phyloP scores from a whole-genome alignment of 345 rosid species.

The Lenwebbia sp. region DNA sequence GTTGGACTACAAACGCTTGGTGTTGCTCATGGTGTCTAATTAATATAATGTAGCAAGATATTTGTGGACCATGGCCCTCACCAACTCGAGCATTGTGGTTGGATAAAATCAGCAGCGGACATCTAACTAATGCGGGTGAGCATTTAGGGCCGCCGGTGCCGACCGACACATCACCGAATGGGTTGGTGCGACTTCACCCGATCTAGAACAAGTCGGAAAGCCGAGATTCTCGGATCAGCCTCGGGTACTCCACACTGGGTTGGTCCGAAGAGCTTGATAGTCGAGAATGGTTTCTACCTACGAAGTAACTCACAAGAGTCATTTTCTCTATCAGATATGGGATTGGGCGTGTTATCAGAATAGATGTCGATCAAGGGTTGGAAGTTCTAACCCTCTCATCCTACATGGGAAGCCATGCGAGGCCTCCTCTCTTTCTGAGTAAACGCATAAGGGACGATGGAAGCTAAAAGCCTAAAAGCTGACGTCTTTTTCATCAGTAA shows the following conservation, averaged over 20 bases:
- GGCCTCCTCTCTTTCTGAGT: not conserved
- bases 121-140: not conserved
- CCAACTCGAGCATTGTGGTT: not conserved
- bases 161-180: not conserved
- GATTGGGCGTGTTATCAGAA: not conserved
- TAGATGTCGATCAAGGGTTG: not conserved
- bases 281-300: not conserved
- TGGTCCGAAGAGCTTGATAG: not conserved
- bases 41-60: too few species aligned
- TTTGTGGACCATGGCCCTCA: not conserved
- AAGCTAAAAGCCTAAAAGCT: not conserved
- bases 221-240: not conserved
- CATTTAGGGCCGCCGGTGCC: not conserved
- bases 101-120: not conserved
- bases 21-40: too few species aligned
- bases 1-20: conserved; percentile 62
- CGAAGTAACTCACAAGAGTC: not conserved
- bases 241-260: not conserved
- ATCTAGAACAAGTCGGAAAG: not conserved
- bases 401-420: not conserved
- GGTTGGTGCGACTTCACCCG: not conserved
- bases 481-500: not conserved
- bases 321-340: not conserved
- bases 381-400: not conserved
- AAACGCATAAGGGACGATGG: not conserved